Percentiles rank a stretch among this genome's conserved stretches.
Evolutionary conservation across 208 protist species (phyloP).

Genomic region (Acanthamoeba culbertsoni): DNA sequence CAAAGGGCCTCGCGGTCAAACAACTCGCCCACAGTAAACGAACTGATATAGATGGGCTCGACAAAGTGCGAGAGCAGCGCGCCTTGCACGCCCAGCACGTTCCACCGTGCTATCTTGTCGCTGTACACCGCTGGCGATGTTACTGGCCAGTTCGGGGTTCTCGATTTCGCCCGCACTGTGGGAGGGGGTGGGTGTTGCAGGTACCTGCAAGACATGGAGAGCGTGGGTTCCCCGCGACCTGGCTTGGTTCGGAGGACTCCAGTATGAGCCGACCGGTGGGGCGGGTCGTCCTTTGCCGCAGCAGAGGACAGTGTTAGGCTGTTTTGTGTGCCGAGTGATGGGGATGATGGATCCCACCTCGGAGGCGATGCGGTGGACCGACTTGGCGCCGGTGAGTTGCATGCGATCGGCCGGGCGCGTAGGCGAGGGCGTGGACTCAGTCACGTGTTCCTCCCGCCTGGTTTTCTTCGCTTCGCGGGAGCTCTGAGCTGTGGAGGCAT

Average conservation of each 20-base stretch:
- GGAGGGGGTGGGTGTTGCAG: background rate
- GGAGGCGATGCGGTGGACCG: background rate
- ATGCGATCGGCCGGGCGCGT: too few species aligned
- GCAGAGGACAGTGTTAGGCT: background rate
- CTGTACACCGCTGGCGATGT: background rate
- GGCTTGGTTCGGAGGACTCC: conserved; percentile 64
- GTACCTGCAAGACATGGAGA: conserved; percentile 68
- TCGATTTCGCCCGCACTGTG: too few species aligned
- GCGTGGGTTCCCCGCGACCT: conserved; percentile 67
- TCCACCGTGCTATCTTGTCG: conserved; percentile 74
- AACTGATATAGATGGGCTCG: conserved; percentile 51
- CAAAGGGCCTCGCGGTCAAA: conserved; percentile 23
- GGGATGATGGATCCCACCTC: background rate
- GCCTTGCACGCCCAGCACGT: conserved; percentile 67
- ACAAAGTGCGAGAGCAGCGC: conserved; percentile 66
- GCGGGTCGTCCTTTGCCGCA: background rate
- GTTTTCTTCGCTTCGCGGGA: too few species aligned
- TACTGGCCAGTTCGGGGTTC: background rate
- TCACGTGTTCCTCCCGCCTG: too few species aligned
- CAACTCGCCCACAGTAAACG: conserved; percentile 59
- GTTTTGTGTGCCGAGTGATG: background rate
- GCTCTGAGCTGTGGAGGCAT: too few species aligned
- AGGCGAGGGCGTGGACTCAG: too few species aligned
- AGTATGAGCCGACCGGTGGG: background rate
- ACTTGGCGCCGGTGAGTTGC: conserved; percentile 66